These are phyloP conservation scores for Aethionema arabicum DNA, from an alignment of 345 rosid species.

Conservation along the genomic window DNA sequence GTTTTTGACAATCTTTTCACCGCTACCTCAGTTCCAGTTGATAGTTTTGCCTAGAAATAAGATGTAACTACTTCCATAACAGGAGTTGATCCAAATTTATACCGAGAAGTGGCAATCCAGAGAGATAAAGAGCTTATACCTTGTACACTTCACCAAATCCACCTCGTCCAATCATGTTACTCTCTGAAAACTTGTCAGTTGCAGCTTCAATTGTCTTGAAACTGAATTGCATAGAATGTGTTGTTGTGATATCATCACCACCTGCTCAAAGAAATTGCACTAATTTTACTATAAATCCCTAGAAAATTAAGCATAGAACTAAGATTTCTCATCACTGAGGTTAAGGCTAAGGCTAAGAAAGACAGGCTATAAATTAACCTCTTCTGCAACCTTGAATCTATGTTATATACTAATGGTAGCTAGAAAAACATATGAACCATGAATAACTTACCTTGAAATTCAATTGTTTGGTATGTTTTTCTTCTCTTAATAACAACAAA, in stretches of 20 bases:
- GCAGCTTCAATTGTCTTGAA: constrained; percentile 23
- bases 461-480: background rate
- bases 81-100: background rate
- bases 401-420: background rate
- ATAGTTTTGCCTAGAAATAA: constrained; percentile 14
- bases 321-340: no score
- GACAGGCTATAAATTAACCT: background rate
- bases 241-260: constrained; percentile 10
- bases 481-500: constrained; percentile 3
- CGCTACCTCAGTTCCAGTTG: constrained; percentile 24
- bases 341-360: no score
- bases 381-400: background rate
- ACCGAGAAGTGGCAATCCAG: background rate
- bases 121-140: constrained; percentile 5
- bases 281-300: background rate
- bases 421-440: background rate
- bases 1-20: constrained; percentile 25
- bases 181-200: constrained; percentile 17
- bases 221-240: background rate
- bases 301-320: no score
- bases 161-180: constrained; percentile 21
- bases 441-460: constrained; percentile 21
- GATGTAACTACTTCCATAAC: background rate
- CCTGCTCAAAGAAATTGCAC: constrained; percentile 10
- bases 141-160: constrained; percentile 29